phyloP scores from a whole-genome alignment of 768 basidiomycete species.

The Wakefieldia striispora region DNA sequence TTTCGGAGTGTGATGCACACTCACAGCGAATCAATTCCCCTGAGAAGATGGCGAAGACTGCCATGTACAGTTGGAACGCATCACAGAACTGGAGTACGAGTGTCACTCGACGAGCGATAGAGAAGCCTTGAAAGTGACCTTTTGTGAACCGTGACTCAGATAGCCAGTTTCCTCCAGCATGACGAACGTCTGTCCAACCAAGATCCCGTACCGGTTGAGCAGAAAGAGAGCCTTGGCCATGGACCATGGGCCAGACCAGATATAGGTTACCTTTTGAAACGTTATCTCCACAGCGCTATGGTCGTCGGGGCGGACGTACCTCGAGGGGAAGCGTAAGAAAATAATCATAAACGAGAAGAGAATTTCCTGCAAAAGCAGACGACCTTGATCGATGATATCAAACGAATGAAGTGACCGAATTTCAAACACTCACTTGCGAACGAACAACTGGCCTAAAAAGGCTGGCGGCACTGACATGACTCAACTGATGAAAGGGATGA shows the following conservation, averaged over 20 bases:
- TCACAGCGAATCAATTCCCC: conserved; percentile 12
- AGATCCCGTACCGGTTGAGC: conserved; percentile 10
- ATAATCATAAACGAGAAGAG: conserved; percentile 12
- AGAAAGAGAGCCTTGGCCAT: conserved; percentile 6
- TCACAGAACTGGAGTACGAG: conserved; percentile 5
- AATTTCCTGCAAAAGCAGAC: conserved; percentile 1
- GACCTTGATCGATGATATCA: background rate
- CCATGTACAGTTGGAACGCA: background rate
- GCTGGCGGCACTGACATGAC: background rate
- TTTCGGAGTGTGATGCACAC: background rate
- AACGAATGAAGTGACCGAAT: too few relatives aligned
- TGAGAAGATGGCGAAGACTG: background rate
- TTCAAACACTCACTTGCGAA: background rate
- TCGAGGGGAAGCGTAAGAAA: conserved; percentile 10
- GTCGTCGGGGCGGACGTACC: background rate
- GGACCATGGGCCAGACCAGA: conserved; percentile 5
- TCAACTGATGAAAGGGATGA: too few relatives aligned
- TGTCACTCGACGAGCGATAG: background rate
- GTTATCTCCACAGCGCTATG: too few relatives aligned
- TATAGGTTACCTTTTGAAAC: background rate
- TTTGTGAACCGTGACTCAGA: background rate
- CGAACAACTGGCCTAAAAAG: background rate
- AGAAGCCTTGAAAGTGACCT: too few relatives aligned
- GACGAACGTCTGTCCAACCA: conserved; percentile 8
- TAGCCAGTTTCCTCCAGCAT: conserved; percentile 12